Conservation (phyloP, 2,329 filamentous ascomycete genomes). For the Coleophoma cylindrospora region DNA sequence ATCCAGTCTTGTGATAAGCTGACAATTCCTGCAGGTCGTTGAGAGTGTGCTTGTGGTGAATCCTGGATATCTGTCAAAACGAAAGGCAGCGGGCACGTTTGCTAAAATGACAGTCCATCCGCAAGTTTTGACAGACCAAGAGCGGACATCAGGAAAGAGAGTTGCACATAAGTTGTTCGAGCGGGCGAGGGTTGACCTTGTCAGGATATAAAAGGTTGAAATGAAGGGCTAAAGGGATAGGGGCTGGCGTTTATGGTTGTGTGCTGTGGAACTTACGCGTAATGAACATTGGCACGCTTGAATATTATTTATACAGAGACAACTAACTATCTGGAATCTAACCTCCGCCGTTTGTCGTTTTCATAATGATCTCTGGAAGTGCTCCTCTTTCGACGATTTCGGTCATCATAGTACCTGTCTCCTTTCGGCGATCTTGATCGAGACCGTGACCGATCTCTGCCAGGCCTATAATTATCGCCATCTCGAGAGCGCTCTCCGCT, state of each 20-base stretch:
- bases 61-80: constrained; percentile 81
- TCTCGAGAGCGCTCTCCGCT: constrained; percentile 28
- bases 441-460: constrained; percentile 34
- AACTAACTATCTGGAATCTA: constrained; percentile 34
- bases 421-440: constrained; percentile 49
- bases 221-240: too few species aligned
- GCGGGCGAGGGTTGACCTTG: constrained; percentile 80
- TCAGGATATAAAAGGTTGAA: constrained; percentile 54
- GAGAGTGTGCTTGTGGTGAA: constrained; percentile 89
- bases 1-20: too few species aligned
- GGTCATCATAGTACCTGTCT: constrained; percentile 40
- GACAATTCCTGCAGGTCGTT: constrained; percentile 58
- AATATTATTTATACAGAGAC: too few species aligned
- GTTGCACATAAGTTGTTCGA: constrained; percentile 75
- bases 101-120: constrained; percentile 73
- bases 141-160: constrained; percentile 49
- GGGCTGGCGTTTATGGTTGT: too few species aligned
- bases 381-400: constrained; percentile 50
- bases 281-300: not conserved
- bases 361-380: constrained; percentile 50
- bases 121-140: constrained; percentile 51
- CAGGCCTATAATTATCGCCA: constrained; percentile 21
- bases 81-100: constrained; percentile 79
- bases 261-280: not conserved
- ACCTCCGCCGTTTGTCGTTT: constrained; percentile 53